These are phyloP conservation scores for Alternaria solani DNA, from an alignment of 2,329 filamentous ascomycete species.

Conservation along the genomic window DNA sequence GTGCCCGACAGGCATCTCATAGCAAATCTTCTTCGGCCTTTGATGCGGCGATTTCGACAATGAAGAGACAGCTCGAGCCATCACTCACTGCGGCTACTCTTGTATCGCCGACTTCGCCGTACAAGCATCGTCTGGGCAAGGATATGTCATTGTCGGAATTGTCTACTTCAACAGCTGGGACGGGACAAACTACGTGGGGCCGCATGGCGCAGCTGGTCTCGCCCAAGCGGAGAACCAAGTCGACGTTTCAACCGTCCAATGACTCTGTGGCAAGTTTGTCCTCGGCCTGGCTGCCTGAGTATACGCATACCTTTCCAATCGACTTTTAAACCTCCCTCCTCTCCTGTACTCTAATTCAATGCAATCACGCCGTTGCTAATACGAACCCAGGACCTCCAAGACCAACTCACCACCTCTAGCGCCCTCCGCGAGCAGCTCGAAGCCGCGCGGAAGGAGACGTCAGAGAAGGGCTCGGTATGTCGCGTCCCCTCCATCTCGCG, in stretches of 20 bases:
- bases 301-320: conserved; percentile 37
- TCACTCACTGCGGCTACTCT: conserved; percentile 36
- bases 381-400: conserved; percentile 41
- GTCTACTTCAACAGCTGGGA: conserved; percentile 32
- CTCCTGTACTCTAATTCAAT: conserved; percentile 6
- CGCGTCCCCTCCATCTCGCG: neutral
- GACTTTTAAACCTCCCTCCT: conserved; percentile 1
- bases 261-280: conserved; percentile 45
- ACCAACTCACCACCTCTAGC: conserved; percentile 34
- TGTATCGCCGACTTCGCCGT: conserved; percentile 25
- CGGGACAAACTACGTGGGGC: conserved; percentile 37
- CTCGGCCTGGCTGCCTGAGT: conserved; percentile 37
- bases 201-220: conserved; percentile 34
- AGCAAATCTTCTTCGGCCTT: conserved; percentile 30
- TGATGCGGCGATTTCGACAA: conserved; percentile 30
- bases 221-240: conserved; percentile 27
- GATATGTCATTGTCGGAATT: conserved; percentile 32
- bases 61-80: conserved; percentile 29
- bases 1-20: conserved; percentile 37
- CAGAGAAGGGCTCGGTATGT: conserved; percentile 50
- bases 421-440: conserved; percentile 43
- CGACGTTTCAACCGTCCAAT: conserved; percentile 19
- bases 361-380: conserved; percentile 19
- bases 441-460: conserved; percentile 43
- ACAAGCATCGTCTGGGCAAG: conserved; percentile 13